Percentiles rank a stretch among this genome's conserved stretches.
Conservation (phyloP, 306 rosid genomes). For the Dryas alaskensis region DNA sequence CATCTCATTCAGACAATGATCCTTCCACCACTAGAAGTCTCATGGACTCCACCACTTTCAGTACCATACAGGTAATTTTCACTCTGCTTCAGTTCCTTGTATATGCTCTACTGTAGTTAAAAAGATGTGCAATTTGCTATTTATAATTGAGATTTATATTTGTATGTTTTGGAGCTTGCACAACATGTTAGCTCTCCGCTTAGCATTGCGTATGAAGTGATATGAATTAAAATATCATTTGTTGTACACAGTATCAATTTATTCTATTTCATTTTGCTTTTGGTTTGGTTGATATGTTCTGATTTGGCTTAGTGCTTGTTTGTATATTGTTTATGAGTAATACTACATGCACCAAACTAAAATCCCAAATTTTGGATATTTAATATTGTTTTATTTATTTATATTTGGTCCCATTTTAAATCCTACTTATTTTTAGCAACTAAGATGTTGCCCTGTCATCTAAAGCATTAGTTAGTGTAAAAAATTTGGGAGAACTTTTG, state of each 20-base stretch:
- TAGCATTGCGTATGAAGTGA: background rate
- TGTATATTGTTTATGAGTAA: background rate
- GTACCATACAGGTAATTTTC: conserved; percentile 54
- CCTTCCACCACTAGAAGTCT: conserved; percentile 60
- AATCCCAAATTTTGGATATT: no score
- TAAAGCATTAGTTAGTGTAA: background rate
- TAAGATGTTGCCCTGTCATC: background rate
- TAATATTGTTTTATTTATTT: background rate
- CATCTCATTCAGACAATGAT: conserved; percentile 64
- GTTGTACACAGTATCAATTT: background rate
- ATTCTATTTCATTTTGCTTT: background rate
- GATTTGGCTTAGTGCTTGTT: background rate
- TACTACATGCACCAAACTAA: background rate
- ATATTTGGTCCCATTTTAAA: background rate
- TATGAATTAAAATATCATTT: background rate
- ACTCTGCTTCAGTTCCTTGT: background rate
- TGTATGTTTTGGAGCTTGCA: background rate
- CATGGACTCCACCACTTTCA: conserved; percentile 61
- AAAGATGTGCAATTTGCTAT: background rate
- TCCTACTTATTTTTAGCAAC: background rate
- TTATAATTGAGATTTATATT: background rate
- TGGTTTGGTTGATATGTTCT: background rate
- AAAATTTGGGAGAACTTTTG: background rate
- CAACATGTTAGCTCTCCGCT: background rate
- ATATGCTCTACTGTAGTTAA: background rate